Conservation (phyloP, 2,329 filamentous ascomycete genomes). For the Didymella pomorum region DNA sequence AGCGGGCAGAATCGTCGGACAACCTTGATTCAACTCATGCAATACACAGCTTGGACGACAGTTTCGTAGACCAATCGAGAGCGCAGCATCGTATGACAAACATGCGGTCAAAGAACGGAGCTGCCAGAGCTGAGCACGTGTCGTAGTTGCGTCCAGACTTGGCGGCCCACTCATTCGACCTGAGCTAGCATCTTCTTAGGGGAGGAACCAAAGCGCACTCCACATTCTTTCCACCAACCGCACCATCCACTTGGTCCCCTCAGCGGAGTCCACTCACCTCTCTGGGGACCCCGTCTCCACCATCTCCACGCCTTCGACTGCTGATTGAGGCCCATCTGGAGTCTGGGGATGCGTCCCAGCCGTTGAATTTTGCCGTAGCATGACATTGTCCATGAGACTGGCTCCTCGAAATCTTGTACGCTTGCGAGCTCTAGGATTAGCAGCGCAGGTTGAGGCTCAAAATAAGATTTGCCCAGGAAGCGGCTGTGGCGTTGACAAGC, state of each 20-base stretch:
- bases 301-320: slow-evolving; percentile 1
- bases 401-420: background rate
- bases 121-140: too few relatives aligned
- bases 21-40: too few relatives aligned
- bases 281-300: background rate
- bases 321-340: background rate
- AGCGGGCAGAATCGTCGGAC: too few relatives aligned
- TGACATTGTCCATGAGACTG: background rate
- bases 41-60: background rate
- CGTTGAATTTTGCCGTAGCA: slow-evolving; percentile 16
- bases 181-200: background rate
- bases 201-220: too few relatives aligned
- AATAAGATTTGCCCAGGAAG: background rate
- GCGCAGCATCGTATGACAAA: background rate
- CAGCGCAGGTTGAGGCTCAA: background rate
- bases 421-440: background rate
- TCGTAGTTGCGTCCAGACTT: too few relatives aligned
- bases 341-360: slow-evolving; percentile 4
- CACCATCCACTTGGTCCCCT: background rate
- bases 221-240: too few relatives aligned
- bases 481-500: background rate
- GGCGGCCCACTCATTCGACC: background rate
- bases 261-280: background rate
- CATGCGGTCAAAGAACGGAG: slow-evolving; percentile 1
- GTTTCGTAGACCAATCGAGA: background rate